Base-by-base conservation (phyloP, 2,329 filamentous ascomycete species). In the Anisogramma anomala region DNA sequence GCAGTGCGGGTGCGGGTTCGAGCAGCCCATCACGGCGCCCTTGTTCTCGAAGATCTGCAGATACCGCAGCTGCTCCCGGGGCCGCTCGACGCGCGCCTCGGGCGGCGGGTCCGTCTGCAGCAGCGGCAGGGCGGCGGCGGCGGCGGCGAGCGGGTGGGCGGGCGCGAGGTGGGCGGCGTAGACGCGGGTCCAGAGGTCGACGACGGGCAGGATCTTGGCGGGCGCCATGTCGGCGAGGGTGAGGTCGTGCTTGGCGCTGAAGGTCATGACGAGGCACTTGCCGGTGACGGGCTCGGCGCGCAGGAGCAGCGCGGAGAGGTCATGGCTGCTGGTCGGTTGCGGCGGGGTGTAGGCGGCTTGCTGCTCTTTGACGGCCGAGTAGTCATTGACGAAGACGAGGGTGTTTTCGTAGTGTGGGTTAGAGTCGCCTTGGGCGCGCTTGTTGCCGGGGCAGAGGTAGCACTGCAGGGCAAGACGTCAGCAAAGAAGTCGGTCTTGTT, bases 1-100 rank as follows among this genome's bases (percentile, higher is more conserved):
- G 45, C 91, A 89, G 63, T 98, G 91, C 0, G 91, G 91, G 60
- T 98, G 91, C 1, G 91, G 91, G 60, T 98, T 98, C 1, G 89
- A 96, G 68, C 91, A 98, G 38, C 91, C 91, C 91, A 98, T 98
- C 9, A 89, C 86, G 1, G 84, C 79, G 38, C 91, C 91, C 65
- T 98, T 98, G 69, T 98, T 98, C 66, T 98, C 91, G 49, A 98
- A 98, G 49, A 98, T 96, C 59, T 98, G 91, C 88, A 98, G 95
- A 65, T 94, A 96, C 40, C 83, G 77, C 54, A 94, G 86, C 62
- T 94, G 85, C 39, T 83, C 74, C 38, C 71, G 77, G 4, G 86
- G 81, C 20, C 65, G 63, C 6, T 64, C 51, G 14, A 72, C 57
- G 18, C 57, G 46, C 43, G 55, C 58, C 43, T 63, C 58, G 4